Percentiles rank a stretch among this genome's conserved stretches.
phyloP scores from a whole-genome alignment of 2,329 filamentous ascomycete genomes.

The Pseudocercospora fuligena region DNA sequence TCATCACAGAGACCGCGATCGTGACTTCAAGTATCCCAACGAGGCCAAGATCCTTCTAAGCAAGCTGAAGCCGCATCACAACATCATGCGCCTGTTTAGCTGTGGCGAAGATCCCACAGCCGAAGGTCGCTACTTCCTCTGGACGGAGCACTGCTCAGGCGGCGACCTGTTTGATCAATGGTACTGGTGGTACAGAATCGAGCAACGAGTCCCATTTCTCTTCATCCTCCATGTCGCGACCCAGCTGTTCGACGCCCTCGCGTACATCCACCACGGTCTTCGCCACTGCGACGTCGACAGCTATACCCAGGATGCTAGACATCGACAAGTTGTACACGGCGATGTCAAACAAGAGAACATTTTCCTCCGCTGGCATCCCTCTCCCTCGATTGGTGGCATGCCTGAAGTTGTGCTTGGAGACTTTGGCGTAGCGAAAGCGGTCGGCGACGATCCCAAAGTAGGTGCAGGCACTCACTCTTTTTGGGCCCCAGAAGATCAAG shows the following conservation, averaged over 20 bases:
- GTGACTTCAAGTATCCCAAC: slow-evolving; percentile 4
- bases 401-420: not conserved
- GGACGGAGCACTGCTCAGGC: slow-evolving; percentile 13
- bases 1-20: not conserved
- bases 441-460: not conserved
- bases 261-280: slow-evolving; percentile 31
- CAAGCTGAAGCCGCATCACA: slow-evolving; percentile 1
- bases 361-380: slow-evolving; percentile 25
- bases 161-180: slow-evolving; percentile 24
- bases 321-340: slow-evolving; percentile 23
- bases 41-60: slow-evolving; percentile 3
- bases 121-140: not conserved
- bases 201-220: slow-evolving; percentile 1
- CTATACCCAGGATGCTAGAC: slow-evolving; percentile 19
- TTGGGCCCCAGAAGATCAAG: not conserved
- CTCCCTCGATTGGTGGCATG: not conserved
- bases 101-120: not conserved
- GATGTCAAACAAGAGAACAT: slow-evolving; percentile 32
- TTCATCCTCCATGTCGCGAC: slow-evolving; percentile 28
- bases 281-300: slow-evolving; percentile 13
- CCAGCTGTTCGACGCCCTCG: slow-evolving; percentile 22
- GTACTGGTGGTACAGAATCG: not conserved
- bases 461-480: not conserved
- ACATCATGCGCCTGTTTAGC: not conserved
- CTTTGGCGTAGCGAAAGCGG: not conserved